Conservation (phyloP, 2,329 filamentous ascomycete species). For the Cladosporium sp. region DNA sequence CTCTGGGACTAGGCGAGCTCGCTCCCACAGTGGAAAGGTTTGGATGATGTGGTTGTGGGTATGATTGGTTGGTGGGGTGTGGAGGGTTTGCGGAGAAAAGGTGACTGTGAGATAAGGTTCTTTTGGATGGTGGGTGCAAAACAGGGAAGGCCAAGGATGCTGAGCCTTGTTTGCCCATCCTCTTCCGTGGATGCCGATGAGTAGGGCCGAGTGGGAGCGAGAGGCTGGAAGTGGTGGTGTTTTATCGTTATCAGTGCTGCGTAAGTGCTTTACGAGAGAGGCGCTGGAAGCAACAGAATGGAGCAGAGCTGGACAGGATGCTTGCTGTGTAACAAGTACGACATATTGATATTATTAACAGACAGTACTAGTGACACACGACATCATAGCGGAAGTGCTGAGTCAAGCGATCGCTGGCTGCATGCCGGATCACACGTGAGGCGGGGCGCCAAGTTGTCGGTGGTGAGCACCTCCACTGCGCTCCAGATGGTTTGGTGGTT, state of each 20-base stretch:
- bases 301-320: too few relatives aligned
- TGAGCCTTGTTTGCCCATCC: neutral
- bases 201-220: neutral
- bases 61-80: neutral
- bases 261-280: too few relatives aligned
- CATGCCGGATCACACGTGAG: neutral
- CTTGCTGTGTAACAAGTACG: too few relatives aligned
- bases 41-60: too few relatives aligned
- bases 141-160: neutral
- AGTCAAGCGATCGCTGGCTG: neutral
- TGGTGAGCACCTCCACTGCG: neutral
- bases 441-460: neutral
- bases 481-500: neutral
- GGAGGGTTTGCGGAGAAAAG: neutral
- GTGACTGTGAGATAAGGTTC: neutral
- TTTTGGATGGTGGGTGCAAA: neutral
- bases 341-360: too few relatives aligned
- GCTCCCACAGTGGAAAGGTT: too few relatives aligned
- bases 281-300: too few relatives aligned
- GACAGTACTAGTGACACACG: too few relatives aligned
- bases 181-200: neutral
- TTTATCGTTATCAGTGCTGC: too few relatives aligned
- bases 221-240: neutral
- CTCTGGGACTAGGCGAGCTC: too few relatives aligned
- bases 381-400: neutral